Base-by-base conservation (phyloP, 139 green algal genomes). In the Yamagishiella unicocca region DNA sequence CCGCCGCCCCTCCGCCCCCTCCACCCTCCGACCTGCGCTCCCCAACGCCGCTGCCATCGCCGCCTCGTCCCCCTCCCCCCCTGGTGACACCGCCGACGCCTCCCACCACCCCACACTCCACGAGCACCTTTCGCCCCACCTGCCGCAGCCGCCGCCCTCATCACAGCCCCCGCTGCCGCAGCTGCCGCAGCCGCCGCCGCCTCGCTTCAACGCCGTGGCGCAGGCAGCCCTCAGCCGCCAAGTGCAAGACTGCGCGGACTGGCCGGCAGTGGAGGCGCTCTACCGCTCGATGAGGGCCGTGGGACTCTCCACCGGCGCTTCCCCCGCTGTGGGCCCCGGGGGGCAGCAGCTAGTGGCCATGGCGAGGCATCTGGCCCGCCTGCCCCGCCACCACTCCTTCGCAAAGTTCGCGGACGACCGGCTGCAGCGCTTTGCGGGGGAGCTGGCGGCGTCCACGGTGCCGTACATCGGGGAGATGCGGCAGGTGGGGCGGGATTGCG, bases 391-490 rank as follows among this genome's bases (percentile, higher is more conserved):
- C 33, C 24, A 6, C 8, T 78, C 80, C 8, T 86, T 42, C 45
- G 45, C 80, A 24, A 77, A 77, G 31, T 86, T 54, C 24, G 80
- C 77, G 64, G 80, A 86, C 80, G 43, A 85, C 6, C 61, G 78
- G n/a, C n/a, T 85, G 78, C 21, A 55, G 29, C 7, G 21, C 12
- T 75, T 85, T 21, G 61, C 12, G 14, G 7, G 14, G 38, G 40
- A 85, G 78, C 61, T 85, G 78, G 78, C 78, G 40, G 78, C n/a
- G 40, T 58, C 38, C 5, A 64, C 42, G 35, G 5, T 42, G 50
- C 74, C 46, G n/a, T 68, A 82, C 74, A 12, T 82, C 19, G 37
- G 12, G 1, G 74, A 46, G 3, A 46, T 82, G 74, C 29, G 7
- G 19, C 38, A 78, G 38, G 70, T 55, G 9, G 14, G 70, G 14